These are phyloP conservation scores for Laguncularia racemosa DNA, from an alignment of 345 rosid species.

Conservation along the genomic window DNA sequence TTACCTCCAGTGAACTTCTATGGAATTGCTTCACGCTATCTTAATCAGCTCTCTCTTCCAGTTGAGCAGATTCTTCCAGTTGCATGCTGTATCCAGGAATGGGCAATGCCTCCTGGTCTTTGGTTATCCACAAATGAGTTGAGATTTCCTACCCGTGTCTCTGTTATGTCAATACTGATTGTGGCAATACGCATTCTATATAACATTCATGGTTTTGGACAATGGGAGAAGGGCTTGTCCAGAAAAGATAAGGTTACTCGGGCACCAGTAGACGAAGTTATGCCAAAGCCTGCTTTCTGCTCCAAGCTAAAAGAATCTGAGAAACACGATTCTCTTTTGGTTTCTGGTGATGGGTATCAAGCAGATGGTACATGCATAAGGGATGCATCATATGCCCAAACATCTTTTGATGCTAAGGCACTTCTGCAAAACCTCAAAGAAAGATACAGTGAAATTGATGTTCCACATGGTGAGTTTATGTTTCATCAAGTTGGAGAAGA, in stretches of 20 bases:
- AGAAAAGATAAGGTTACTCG: background rate
- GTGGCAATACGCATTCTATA: slow-evolving; percentile 49
- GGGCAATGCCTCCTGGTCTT: slow-evolving; percentile 75
- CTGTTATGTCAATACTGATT: slow-evolving; percentile 55
- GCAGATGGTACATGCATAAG: slow-evolving; percentile 12
- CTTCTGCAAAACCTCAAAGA: slow-evolving; percentile 45
- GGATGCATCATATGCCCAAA: slow-evolving; percentile 15
- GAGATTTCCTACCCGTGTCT: slow-evolving; percentile 60
- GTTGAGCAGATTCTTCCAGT: slow-evolving; percentile 41
- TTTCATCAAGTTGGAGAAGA: no score
- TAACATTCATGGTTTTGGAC: slow-evolving; percentile 58
- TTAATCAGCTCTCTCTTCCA: slow-evolving; percentile 46
- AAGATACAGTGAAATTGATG: slow-evolving; percentile 19
- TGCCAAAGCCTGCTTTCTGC: slow-evolving; percentile 9
- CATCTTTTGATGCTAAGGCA: slow-evolving; percentile 28
- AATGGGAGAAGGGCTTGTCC: slow-evolving; percentile 52
- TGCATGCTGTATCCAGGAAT: slow-evolving; percentile 45
- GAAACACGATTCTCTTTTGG: slow-evolving; percentile 14
- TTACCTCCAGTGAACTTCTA: slow-evolving; percentile 70
- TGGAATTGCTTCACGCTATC: slow-evolving; percentile 51
- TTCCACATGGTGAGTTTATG: slow-evolving; percentile 21
- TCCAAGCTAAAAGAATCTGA: slow-evolving; percentile 11
- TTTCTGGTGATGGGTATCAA: slow-evolving; percentile 17
- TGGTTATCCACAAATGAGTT: slow-evolving; percentile 54
- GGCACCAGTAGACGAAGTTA: slow-evolving; percentile 7